Evolutionary conservation across 2,329 filamentous ascomycete species (phyloP).

Genomic region (Ophiocordyceps camponoti-floridani): DNA sequence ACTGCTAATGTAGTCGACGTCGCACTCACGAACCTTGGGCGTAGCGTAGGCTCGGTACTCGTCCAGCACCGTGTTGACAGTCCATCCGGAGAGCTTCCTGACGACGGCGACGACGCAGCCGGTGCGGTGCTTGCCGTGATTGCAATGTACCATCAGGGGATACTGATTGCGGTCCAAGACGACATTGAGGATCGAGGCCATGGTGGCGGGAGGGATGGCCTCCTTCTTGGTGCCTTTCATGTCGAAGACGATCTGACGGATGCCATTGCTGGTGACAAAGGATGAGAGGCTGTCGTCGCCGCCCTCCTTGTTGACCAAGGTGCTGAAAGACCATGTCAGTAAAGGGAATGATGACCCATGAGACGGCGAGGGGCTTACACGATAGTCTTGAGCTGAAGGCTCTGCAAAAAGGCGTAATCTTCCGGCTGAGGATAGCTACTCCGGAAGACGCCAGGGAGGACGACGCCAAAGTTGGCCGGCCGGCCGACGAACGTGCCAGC

Average conservation of each 20-base stretch:
- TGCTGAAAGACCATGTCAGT: conserved; percentile 21
- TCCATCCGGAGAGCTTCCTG: conserved; percentile 55
- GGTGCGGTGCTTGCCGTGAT: conserved; percentile 85
- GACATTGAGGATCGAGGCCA: conserved; percentile 53
- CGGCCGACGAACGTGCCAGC: conserved; percentile 11
- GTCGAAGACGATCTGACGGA: conserved; percentile 56
- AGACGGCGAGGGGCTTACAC: conserved; percentile 32
- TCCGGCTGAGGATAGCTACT: conserved; percentile 60
- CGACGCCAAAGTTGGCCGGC: conserved; percentile 60
- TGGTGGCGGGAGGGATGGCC: conserved; percentile 45
- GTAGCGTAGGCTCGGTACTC: conserved; percentile 56
- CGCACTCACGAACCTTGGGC: conserved; percentile 41
- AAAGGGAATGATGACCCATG: neutral
- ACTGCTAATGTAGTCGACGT: conserved; percentile 36
- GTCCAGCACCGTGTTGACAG: conserved; percentile 39
- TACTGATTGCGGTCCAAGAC: conserved; percentile 58
- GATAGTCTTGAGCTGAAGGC: conserved; percentile 58
- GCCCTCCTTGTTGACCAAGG: conserved; percentile 45
- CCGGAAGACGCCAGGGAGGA: conserved; percentile 59
- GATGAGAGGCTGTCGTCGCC: conserved; percentile 28
- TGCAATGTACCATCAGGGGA: conserved; percentile 78
- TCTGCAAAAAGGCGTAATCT: conserved; percentile 52
- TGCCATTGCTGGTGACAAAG: conserved; percentile 50
- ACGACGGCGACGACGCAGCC: conserved; percentile 75
- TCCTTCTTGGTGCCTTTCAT: conserved; percentile 83